Base-by-base conservation (phyloP, 176 grass and related monocot species). In the Carex scoparia region DNA sequence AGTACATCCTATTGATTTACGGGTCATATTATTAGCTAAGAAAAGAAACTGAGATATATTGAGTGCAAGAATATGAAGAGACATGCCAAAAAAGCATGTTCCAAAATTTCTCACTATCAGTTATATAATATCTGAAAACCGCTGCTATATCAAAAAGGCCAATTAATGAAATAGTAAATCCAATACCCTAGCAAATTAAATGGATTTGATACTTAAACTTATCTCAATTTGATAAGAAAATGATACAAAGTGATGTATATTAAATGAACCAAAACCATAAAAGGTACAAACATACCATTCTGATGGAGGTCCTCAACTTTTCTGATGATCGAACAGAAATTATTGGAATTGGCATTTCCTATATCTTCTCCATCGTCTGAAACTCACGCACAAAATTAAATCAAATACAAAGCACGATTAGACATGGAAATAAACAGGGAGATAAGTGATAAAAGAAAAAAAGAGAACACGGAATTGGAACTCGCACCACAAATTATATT, bases 401-500 rank as follows among this genome's bases (percentile, higher is more conserved):
- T 27, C 83, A 75, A 59, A 58, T 12, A 70, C n/a, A 44, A 55
- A 71, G 14, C 31, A 55, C 14, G 30, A 35, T 28, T 69, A 84
- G 1, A 73, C 40, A 71, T 23, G 42, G 37, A 23, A 40, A 23
- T 44, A 44, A 38, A 82, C 32, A 27, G 3, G 9, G 16, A 49
- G 12, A 13, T 16, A 65, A 27, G 58, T 11, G 37, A 63, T 46
- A 65, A 76, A 49, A 66, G 8, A 7, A 9, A 81, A 28, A 82
- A 53, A n/a, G 23, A 23, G 23, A 23, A 23, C 23, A 23, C 23
- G 23, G 23, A 23, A 23, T 23, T 23, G 23, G 23, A 23, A 23
- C 23, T 23, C 76, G 7, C 23, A 89, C 87, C 84, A 60, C 23
- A 85, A 15, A 89, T 64, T 33, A 0, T 30, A 58, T 16, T 62